Percentiles rank a stretch among this genome's conserved stretches.
phyloP scores from a whole-genome alignment of 2,329 filamentous ascomycete species.

The Dothiorella sarmentorum region DNA sequence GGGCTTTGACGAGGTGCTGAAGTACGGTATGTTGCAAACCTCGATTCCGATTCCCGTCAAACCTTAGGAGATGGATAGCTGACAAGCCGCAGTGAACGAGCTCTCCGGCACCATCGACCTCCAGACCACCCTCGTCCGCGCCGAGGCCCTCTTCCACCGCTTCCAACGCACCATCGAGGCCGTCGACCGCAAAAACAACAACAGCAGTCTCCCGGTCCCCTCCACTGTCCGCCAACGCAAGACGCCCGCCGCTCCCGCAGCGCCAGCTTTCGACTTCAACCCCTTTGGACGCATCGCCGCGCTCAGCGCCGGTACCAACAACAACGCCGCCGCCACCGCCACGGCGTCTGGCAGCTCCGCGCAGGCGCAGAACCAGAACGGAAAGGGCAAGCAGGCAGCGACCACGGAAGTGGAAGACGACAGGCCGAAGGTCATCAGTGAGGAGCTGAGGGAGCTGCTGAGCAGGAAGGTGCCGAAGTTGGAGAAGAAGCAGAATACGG shows the following conservation, averaged over 20 bases:
- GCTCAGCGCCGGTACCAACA: neutral
- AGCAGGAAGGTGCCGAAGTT: constrained; percentile 57
- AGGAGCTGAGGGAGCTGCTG: constrained; percentile 60
- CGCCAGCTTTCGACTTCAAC: neutral
- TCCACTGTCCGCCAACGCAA: constrained; percentile 46
- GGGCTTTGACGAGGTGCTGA: constrained; percentile 94
- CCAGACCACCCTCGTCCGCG: constrained; percentile 77
- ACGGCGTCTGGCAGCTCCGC: constrained; percentile 24
- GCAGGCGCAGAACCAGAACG: constrained; percentile 25
- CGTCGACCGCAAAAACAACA: constrained; percentile 81
- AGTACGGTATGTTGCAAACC: constrained; percentile 67
- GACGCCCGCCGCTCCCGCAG: constrained; percentile 26
- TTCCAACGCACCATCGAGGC: constrained; percentile 88
- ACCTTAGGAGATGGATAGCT: too few relatives aligned
- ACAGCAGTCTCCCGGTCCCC: constrained; percentile 57
- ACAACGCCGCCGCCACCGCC: constrained; percentile 11
- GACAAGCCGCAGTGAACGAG: constrained; percentile 70
- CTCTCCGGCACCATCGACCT: constrained; percentile 91
- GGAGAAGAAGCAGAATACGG: constrained; percentile 25
- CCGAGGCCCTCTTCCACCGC: constrained; percentile 81
- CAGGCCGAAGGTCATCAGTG: constrained; percentile 56
- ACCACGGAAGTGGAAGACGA: constrained; percentile 27
- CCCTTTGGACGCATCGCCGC: constrained; percentile 8
- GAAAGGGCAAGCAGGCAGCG: constrained; percentile 36
- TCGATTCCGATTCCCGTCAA: too few relatives aligned